These are phyloP conservation scores for Abelmoschus esculentus DNA, from an alignment of 345 rosid species.

Conservation along the genomic window DNA sequence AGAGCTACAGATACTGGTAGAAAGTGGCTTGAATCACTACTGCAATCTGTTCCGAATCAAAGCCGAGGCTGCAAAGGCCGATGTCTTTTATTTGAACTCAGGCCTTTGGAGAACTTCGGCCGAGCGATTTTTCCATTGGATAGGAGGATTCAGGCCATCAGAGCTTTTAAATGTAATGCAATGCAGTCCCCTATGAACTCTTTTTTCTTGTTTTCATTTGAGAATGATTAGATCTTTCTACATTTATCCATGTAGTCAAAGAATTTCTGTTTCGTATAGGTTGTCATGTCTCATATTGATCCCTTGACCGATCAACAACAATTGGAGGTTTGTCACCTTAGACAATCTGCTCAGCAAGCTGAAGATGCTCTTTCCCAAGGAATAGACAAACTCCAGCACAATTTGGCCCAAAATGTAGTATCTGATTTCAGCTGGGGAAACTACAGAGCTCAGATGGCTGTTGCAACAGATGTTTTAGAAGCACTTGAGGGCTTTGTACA, in stretches of 20 bases:
- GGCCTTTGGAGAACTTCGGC: conserved; percentile 79
- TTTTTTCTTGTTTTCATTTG: too few species aligned
- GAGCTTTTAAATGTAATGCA: conserved; percentile 58
- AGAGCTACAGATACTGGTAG: conserved; percentile 64
- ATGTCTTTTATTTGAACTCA: conserved; percentile 72
- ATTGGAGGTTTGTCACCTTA: conserved; percentile 42
- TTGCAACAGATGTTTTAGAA: conserved; percentile 56
- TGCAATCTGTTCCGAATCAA: conserved; percentile 66
- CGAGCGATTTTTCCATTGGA: conserved; percentile 71
- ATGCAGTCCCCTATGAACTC: not conserved
- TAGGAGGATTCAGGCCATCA: conserved; percentile 89
- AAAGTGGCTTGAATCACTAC: conserved; percentile 61
- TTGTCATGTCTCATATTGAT: conserved; percentile 55
- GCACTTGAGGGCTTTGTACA: conserved; percentile 67
- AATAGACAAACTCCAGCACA: conserved; percentile 58
- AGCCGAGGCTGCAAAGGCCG: conserved; percentile 64
- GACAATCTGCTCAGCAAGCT: conserved; percentile 77
- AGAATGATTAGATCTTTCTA: too few species aligned
- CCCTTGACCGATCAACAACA: conserved; percentile 20
- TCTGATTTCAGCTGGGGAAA: conserved; percentile 26
- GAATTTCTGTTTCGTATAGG: conserved; percentile 23
- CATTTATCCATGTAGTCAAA: too few species aligned
- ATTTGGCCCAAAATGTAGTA: conserved; percentile 43
- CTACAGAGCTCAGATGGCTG: conserved; percentile 38
- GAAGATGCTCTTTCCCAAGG: conserved; percentile 82